A percentile compares a stretch with the other conserved stretches of the same genome.
Conservation (phyloP, 768 basidiomycete species). For the Plicaturopsis crispa region DNA sequence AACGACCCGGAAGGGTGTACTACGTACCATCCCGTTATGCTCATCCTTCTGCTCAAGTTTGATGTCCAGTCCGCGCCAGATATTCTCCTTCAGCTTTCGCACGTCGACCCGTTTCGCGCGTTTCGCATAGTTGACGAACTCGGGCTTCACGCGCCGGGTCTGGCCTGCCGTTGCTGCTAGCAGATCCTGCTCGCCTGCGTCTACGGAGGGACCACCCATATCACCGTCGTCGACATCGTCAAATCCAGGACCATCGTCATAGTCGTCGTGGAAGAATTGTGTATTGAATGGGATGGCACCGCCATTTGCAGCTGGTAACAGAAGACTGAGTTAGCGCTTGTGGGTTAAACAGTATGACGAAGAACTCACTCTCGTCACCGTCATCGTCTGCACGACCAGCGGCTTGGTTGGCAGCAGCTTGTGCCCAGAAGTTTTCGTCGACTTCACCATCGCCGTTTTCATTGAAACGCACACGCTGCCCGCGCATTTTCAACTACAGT, state of each 20-base stretch:
- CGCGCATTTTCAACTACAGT: constrained; percentile 81
- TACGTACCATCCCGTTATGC: constrained; percentile 45
- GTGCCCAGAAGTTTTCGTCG: constrained; percentile 96
- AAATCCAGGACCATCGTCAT: constrained; percentile 69
- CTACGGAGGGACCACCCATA: constrained; percentile 30
- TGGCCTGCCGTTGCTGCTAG: constrained; percentile 66
- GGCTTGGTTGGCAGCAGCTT: constrained; percentile 81
- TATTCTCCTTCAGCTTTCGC: constrained; percentile 93
- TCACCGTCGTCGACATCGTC: constrained; percentile 42
- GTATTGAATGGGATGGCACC: constrained; percentile 81
- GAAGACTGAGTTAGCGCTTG: constrained; percentile 4
- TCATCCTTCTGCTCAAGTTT: constrained; percentile 38
- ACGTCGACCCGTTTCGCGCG: constrained; percentile 96
- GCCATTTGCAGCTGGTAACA: constrained; percentile 30
- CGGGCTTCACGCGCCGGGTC: constrained; percentile 74
- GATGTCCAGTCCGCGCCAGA: constrained; percentile 90
- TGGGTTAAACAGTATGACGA: not conserved
- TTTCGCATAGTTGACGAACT: constrained; percentile 90
- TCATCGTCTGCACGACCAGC: constrained; percentile 50
- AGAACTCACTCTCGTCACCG: constrained; percentile 54
- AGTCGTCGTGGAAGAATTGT: constrained; percentile 94
- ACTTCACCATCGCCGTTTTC: constrained; percentile 77
- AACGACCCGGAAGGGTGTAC: not conserved
- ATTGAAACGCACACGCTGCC: constrained; percentile 47
- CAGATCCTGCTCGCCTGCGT: constrained; percentile 80